Base-by-base conservation (phyloP, 2,329 filamentous ascomycete species). In the Pseudogymnoascus sp. region DNA sequence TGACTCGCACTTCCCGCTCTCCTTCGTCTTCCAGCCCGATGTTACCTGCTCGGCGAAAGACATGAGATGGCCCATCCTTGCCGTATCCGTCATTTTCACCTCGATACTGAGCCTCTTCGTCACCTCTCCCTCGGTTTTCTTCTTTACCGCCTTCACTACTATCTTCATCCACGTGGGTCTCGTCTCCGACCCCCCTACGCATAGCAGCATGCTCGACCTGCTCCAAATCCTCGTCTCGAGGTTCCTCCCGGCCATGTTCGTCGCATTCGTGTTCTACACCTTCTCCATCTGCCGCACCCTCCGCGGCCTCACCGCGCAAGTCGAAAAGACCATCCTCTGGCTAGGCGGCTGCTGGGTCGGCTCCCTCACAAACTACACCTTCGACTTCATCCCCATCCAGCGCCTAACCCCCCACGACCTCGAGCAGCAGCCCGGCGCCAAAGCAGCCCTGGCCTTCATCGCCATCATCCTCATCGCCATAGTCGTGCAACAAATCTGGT, bases 381-480 rank as follows among this genome's bases (percentile, higher is more conserved):
- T 99, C 71, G 89, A 91, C 70, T 89, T 90, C 76, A 97, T 99
- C 66, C 95, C 95, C 0, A 95, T 99, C 68, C 86, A 92, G 74
- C 88, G 95, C 2, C 82, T 99, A n/a, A 97, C 90, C 7, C 86
- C 88, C 0, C 91, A 96, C 73, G 95, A 99, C 72, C 85, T 99
- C 46, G 78, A 89, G 59, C 88, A 92, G 69, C 92, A 99, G 72
- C 93, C 95, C 0, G 95, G 95, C 6, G 95, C 93, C 0, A 88
- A 91, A 63, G 83, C 90, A 1, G 93, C 95, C 0, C 78, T 99
- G 59, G 84, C 90, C 50, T 82, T 90, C 63, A 89, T 99, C 65
- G 79, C 97, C 38, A 79, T 91, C 5, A 74, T 87, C 1, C 81
- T 99, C 4, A 76, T 88, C 63, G 75, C 77, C 65, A 88, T 96